Percentiles rank a stretch among this genome's conserved stretches.
phyloP scores from a whole-genome alignment of 176 grass and related monocot species.

The Avena insularis region DNA sequence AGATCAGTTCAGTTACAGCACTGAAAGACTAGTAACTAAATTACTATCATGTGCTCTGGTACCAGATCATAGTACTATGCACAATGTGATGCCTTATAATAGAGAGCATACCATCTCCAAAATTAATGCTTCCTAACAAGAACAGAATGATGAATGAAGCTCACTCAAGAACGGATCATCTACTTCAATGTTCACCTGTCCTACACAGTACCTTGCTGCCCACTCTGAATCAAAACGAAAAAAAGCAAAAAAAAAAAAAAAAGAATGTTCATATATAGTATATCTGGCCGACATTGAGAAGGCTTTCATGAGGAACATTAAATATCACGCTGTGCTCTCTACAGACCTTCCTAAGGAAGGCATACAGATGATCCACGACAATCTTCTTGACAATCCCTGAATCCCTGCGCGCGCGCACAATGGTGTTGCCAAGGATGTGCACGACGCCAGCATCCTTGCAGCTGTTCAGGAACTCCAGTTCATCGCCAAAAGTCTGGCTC shows the following conservation, averaged over 20 bases:
- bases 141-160: conserved; percentile 10
- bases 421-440: conserved; percentile 68
- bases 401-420: conserved; percentile 60
- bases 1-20: neutral
- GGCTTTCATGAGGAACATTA: conserved; percentile 76
- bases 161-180: conserved; percentile 37
- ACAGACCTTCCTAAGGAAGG: conserved; percentile 69
- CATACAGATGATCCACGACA: conserved; percentile 66
- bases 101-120: neutral
- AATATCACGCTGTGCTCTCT: conserved; percentile 78
- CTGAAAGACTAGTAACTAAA: too few relatives aligned
- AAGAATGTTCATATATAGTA: conserved; percentile 64
- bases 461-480: conserved; percentile 69
- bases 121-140: neutral
- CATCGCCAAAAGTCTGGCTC: conserved; percentile 40
- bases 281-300: conserved; percentile 86
- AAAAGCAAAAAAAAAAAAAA: conserved; percentile 22
- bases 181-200: conserved; percentile 55
- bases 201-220: conserved; percentile 18
- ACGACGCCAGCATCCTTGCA: conserved; percentile 52
- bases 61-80: too few relatives aligned
- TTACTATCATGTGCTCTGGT: too few relatives aligned
- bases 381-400: conserved; percentile 66
- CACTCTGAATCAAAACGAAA: conserved; percentile 35
- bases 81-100: neutral